Evolutionary conservation across 768 basidiomycete genomes (phyloP).

Genomic region (Grammothele lineata): DNA sequence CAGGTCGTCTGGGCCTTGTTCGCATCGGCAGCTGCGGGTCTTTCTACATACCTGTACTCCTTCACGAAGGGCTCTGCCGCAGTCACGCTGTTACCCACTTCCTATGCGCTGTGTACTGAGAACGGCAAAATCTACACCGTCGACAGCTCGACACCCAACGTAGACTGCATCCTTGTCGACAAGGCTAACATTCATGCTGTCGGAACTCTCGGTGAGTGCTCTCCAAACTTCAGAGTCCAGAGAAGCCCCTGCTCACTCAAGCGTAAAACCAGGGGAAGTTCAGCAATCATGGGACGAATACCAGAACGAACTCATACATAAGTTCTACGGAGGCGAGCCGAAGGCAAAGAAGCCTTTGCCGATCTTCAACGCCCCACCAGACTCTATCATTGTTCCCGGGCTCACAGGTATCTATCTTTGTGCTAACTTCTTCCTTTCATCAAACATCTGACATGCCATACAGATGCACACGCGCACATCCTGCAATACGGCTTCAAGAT

Average conservation of each 20-base stretch:
- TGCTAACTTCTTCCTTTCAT: too few species aligned
- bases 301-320: conserved; percentile 22
- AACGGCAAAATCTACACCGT: conserved; percentile 65
- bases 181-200: conserved; percentile 42
- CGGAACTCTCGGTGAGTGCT: conserved; percentile 48
- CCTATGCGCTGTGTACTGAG: conserved; percentile 58
- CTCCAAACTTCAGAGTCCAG: too few species aligned
- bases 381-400: conserved; percentile 64
- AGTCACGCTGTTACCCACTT: conserved; percentile 15
- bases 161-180: conserved; percentile 58
- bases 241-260: too few species aligned
- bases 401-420: conserved; percentile 47
- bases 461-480: conserved; percentile 81
- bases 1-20: conserved; percentile 14
- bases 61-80: background rate
- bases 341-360: conserved; percentile 24
- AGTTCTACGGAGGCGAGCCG: conserved; percentile 25
- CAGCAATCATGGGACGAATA: conserved; percentile 22
- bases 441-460: too few species aligned
- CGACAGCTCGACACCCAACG: conserved; percentile 43
- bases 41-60: conserved; percentile 11
- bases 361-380: conserved; percentile 19
- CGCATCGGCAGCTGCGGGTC: conserved; percentile 13
- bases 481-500: conserved; percentile 68
- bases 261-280: conserved; percentile 18